phyloP scores from a whole-genome alignment of 2,329 filamentous ascomycete genomes.

The Pseudogymnoascus sp. region DNA sequence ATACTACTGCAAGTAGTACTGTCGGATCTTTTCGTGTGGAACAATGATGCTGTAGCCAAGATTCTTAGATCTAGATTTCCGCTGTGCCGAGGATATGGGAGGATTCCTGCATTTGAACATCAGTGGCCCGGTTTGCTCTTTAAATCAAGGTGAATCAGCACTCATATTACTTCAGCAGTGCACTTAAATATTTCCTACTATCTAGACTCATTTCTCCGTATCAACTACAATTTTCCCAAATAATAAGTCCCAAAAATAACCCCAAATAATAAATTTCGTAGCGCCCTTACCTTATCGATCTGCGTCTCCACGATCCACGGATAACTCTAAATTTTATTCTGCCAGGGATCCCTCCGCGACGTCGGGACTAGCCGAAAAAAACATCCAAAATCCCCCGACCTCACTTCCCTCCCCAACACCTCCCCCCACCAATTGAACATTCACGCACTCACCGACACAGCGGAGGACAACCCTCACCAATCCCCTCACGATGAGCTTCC shows the following conservation, averaged over 20 bases:
- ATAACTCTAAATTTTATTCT: slow-evolving; percentile 2
- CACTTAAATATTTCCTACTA: neutral
- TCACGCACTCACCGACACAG: neutral
- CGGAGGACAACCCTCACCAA: neutral
- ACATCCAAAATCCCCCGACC: neutral
- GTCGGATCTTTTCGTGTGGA: neutral
- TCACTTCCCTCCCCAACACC: neutral
- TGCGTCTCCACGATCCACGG: neutral
- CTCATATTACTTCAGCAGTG: neutral
- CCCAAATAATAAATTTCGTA: neutral
- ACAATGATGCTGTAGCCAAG: neutral
- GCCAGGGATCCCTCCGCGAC: neutral
- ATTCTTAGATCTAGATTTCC: neutral
- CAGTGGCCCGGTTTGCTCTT: neutral
- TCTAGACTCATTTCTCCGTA: neutral
- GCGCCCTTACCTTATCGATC: neutral
- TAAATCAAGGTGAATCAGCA: neutral
- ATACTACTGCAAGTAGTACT: neutral
- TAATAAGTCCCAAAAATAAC: neutral
- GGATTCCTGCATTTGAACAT: neutral
- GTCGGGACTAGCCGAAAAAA: neutral
- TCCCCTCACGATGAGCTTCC: neutral
- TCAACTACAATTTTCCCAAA: neutral
- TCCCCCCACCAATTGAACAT: neutral
- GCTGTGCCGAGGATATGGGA: neutral